These are phyloP conservation scores for Coemansia sp. DNA, from an alignment of 192 early-diverging fungal species.

Conservation along the genomic window DNA sequence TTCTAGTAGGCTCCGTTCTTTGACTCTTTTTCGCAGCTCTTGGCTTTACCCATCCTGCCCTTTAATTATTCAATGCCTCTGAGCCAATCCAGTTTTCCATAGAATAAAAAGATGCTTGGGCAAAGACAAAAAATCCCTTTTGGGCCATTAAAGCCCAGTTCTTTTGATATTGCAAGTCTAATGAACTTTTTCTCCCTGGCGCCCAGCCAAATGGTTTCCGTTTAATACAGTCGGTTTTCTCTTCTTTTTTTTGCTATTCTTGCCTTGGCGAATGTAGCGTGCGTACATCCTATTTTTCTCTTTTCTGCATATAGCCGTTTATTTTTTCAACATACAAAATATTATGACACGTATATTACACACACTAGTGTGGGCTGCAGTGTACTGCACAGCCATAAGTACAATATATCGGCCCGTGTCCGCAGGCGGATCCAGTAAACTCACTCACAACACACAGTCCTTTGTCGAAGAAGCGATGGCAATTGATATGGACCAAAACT, in stretches of 20 bases:
- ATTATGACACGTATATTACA: conserved; percentile 5
- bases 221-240: neutral
- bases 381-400: neutral
- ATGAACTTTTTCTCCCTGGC: neutral
- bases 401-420: neutral
- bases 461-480: neutral
- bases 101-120: neutral
- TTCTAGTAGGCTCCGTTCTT: neutral
- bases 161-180: neutral
- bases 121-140: neutral
- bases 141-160: neutral
- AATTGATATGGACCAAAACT: neutral
- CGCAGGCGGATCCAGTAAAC: neutral
- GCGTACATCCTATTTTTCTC: neutral
- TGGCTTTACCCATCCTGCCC: neutral
- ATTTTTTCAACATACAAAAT: neutral
- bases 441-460: neutral
- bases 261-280: neutral
- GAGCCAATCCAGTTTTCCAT: neutral
- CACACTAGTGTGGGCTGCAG: neutral
- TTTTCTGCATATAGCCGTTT: neutral
- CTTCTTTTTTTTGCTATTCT: neutral
- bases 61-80: neutral
- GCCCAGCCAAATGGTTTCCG: too few species aligned
- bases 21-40: neutral